Evolutionary conservation across 2,329 filamentous ascomycete genomes (phyloP), one percentile per base, ranked within the genome.

Genomic region (Aspergillus sp.): DNA sequence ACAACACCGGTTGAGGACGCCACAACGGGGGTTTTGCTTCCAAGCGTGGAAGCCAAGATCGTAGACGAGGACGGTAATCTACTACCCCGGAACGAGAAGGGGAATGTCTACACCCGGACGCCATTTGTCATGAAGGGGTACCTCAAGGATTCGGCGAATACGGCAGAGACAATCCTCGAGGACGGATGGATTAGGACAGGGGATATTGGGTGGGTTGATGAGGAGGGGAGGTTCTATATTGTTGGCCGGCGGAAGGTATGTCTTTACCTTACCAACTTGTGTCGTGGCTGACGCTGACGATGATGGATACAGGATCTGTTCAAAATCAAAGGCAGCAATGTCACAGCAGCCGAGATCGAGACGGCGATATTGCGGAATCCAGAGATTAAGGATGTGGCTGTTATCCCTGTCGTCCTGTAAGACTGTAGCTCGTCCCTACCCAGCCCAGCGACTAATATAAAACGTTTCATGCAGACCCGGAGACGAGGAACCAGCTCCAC

Each of bases 81-180:
- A 59, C 76, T 86, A 48, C 79, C 77, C 3, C 73, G 78, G 5
- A 79, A 82, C 47, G 75, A 85, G 66, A 77, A 80, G 3, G 90
- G 90, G 31, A 89, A 93, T 73, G 77, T 95, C 21, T 91, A 87
- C 84, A 78, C 93, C 4, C 80, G 83, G 1, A 89, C 84, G 0
- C 90, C 89, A 2, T 90, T 85, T 31, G 76, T 93, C 37, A 88
- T 91, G 82, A 85, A 84, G 58, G 87, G 89, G 6, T 96, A 95
- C 73, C 93, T 89, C 86, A 79, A 81, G 43, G 90, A 88, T 58
- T 81, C 84, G 0, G 78, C 84, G 40, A 89, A 89, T 1, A 93
- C 90, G 1, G 73, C 72, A 8, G 82, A 86, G 41, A 86, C 87
- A 0, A 77, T 87, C 49, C 84, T 82, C 0, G 60, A 66, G 2